Percentiles rank a stretch among this genome's conserved stretches.
phyloP scores from a whole-genome alignment of 768 basidiomycete genomes.

The Leccinum aurantiacum region DNA sequence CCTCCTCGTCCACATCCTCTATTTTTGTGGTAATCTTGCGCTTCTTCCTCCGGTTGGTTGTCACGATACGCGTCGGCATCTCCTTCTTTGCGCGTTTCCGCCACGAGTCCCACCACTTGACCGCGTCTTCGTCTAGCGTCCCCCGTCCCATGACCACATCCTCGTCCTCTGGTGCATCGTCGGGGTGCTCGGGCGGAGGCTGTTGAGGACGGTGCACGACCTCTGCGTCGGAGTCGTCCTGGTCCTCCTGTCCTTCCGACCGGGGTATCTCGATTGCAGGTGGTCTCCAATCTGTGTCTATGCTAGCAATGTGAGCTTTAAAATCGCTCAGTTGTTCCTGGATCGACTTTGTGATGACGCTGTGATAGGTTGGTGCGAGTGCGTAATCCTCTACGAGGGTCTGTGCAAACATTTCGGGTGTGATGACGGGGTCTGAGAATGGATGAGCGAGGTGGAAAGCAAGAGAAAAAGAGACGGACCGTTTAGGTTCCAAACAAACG shows the following conservation, averaged over 20 bases:
- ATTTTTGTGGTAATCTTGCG: constrained; percentile 39
- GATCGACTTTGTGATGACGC: constrained; percentile 75
- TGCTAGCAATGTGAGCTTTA: constrained; percentile 60
- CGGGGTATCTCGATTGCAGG: constrained; percentile 23
- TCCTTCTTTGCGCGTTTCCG: constrained; percentile 47
- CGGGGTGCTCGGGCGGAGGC: constrained; percentile 15
- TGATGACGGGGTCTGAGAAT: constrained; percentile 75
- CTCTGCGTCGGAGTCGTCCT: constrained; percentile 31
- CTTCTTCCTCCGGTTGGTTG: constrained; percentile 39
- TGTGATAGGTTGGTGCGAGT: constrained; percentile 63
- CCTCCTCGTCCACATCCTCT: constrained; percentile 23
- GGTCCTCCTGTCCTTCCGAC: constrained; percentile 31
- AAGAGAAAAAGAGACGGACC: constrained; percentile 50
- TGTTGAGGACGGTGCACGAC: constrained; percentile 16
- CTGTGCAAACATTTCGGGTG: constrained; percentile 88
- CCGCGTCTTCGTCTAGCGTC: constrained; percentile 47
- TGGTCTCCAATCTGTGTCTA: constrained; percentile 45
- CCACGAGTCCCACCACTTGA: constrained; percentile 74
- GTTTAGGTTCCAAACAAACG: constrained; percentile 95
- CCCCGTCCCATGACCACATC: constrained; percentile 35
- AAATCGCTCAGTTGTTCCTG: constrained; percentile 86
- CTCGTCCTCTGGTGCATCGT: constrained; percentile 28
- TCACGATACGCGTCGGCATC: constrained; percentile 28
- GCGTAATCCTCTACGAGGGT: constrained; percentile 89
- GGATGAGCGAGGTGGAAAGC: background rate